Evolutionary conservation across 1,284 basidiomycete genomes (phyloP), one percentile per base, ranked within the genome.

Genomic region (Earliella scabrosa): DNA sequence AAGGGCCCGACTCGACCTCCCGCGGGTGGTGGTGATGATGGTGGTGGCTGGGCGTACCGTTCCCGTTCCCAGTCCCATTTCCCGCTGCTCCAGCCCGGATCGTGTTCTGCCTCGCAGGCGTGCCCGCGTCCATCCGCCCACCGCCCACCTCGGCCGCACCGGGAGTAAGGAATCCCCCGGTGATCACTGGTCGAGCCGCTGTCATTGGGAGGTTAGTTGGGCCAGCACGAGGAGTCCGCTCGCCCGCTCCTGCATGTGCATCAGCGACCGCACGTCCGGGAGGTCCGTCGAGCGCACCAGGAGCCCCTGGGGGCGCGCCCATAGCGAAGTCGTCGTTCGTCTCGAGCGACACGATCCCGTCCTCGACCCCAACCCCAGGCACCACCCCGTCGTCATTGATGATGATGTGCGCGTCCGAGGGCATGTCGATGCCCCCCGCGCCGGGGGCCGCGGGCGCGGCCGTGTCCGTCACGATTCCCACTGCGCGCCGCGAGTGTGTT

Each of bases 271-370:
- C 50, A 27, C 65, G 63, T 11, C 61, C 57, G 18, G 64, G 60
- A 9, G 73, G 64, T 8, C 74, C 79, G 18, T 82, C 82, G 53
- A 89, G 77, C 0, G 90, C 90, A 45, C 90, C 90, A 2, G 90
- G 90, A 1, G 90, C 90, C 34, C 90, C 90, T 9, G 90, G 90
- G 9, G 90, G 90, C 0, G 90, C 90, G 50, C 90, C 90, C 89
- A 92, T 92, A 10, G 90, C 90, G 61, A 92, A 87, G 69, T 92
- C 90, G 58, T 92, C 90, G 64, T 92, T 70, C 40, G 80, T 79
- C 48, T 87, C 87, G 34, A 90, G 72, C 8, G 81, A 83, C 10
- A 88, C 88, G 43, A 92, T 85, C 0, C 85, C 88, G 57, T 88
- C 87, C 52, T 86, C 86, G 9, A 88, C 86, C 1, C 80, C 79